These are phyloP conservation scores for Crithidia thermophila DNA, from an alignment of 208 protist genomes.

Conservation along the genomic window DNA sequence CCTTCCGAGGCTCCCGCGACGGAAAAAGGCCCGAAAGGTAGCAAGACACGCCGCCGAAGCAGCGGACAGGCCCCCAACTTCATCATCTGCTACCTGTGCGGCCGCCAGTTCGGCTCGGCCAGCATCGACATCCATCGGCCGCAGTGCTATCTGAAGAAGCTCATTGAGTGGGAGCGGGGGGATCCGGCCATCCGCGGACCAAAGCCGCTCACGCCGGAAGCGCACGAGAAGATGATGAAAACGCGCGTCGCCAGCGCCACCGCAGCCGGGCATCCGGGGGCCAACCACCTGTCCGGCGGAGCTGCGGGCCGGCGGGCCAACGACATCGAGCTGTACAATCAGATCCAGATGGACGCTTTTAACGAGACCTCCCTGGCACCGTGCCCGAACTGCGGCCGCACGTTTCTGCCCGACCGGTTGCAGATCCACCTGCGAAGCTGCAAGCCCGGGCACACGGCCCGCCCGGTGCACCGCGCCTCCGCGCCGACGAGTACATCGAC, in stretches of 20 bases:
- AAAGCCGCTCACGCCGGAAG: slow-evolving; percentile 66
- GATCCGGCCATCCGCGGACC: slow-evolving; percentile 69
- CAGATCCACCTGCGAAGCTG: slow-evolving; percentile 90
- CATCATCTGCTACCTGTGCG: slow-evolving; percentile 91
- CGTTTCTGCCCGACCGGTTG: slow-evolving; percentile 90
- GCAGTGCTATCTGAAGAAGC: slow-evolving; percentile 92
- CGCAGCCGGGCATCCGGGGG: slow-evolving; percentile 1
- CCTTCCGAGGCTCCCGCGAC: background rate
- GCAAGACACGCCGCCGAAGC: slow-evolving; percentile 17
- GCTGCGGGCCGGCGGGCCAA: slow-evolving; percentile 17
- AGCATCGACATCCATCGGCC: slow-evolving; percentile 92
- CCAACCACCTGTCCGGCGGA: background rate
- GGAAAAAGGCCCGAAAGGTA: slow-evolving; percentile 1
- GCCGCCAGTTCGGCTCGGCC: slow-evolving; percentile 81
- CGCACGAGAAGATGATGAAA: slow-evolving; percentile 64
- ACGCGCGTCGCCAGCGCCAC: slow-evolving; percentile 9
- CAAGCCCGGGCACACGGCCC: slow-evolving; percentile 63
- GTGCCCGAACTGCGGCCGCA: slow-evolving; percentile 91
- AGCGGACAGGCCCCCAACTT: slow-evolving; percentile 62
- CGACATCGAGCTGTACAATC: slow-evolving; percentile 80
- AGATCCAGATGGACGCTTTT: slow-evolving; percentile 76
- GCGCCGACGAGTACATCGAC: background rate
- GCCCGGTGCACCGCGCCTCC: slow-evolving; percentile 36
- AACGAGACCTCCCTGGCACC: slow-evolving; percentile 65
- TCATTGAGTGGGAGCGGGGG: slow-evolving; percentile 89